Base-by-base conservation (phyloP, 2,329 filamentous ascomycete species). In the Cordyceps cateniannulata region DNA sequence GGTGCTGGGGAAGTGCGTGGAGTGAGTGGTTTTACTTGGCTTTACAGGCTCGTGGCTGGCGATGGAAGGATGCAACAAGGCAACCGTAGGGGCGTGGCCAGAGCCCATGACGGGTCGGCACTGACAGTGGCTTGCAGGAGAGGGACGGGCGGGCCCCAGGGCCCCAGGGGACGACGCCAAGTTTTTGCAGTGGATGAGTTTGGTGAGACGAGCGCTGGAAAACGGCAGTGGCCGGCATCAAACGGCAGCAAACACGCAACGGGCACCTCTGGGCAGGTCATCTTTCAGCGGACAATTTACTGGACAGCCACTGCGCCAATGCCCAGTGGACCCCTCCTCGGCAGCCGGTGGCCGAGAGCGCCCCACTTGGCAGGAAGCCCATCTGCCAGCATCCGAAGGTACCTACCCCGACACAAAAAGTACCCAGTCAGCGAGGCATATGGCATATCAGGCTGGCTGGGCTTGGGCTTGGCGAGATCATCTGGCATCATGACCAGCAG, bases 331-430 rank as follows among this genome's bases (percentile, higher is more conserved):
- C n/a, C 38, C 48, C 14, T 16, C 20, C n/a, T 59, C 57, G 57
- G 57, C 57, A 48, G 40, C 35, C 48, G 57, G 48, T 47, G 51
- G 57, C 57, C 57, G 57, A 53, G 56, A 38, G 45, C 45, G 49
- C 14, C 32, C 47, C 35, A 51, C 24, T 24, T 32, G 22, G 47
- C 22, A 45, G 40, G 24, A 22, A 35, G 53, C 40, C 51, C 51
- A 27, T 42, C 35, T 25, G 12, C 51, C 38, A 53, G 20, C 40
- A n/a, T 35, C 51, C 20, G 18, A n/a, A n/a, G n/a, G n/a, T n/a
- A n/a, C n/a, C n/a, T 35, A 10, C 32, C 32, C 32, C 32, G 32
- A 35, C 32, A 35, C 6, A 35, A 35, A 35, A 35, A 35, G 32
- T 35, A 9, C 10, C 32, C 32, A 35, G 32, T 35, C 8, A 35